Evolutionary conservation across 805 yeast genomes (phyloP).

Genomic region (Lipomyces lipofer): DNA sequence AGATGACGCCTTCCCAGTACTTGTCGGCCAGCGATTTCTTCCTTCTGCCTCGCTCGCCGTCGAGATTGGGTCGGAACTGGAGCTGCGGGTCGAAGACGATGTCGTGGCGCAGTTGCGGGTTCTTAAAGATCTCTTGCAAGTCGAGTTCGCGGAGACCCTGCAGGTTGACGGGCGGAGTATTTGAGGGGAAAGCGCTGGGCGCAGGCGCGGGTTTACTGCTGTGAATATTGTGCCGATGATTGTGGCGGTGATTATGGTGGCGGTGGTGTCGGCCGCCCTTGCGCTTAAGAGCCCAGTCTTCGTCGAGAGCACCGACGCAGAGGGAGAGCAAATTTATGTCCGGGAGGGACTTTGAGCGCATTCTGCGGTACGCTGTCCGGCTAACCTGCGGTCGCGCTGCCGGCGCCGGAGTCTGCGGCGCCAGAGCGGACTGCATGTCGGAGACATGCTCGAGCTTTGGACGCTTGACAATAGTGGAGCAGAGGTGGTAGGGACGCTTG

Average conservation of each 20-base stretch:
- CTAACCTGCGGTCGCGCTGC: neutral
- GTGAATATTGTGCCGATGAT: conserved; percentile 13
- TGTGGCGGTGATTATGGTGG: conserved; percentile 16
- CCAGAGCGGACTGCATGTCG: neutral
- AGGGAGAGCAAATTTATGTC: conserved; percentile 20
- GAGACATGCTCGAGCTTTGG: conserved; percentile 1
- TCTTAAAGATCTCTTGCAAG: conserved; percentile 80
- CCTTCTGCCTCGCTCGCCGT: conserved; percentile 84
- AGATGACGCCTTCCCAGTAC: conserved; percentile 77
- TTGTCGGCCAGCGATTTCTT: conserved; percentile 74
- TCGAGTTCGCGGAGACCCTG: conserved; percentile 84
- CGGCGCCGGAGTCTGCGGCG: neutral
- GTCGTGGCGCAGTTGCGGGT: conserved; percentile 91
- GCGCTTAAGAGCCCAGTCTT: conserved; percentile 2
- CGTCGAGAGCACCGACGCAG: neutral
- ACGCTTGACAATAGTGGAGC: neutral
- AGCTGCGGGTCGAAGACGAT: conserved; percentile 87
- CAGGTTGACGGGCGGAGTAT: conserved; percentile 73
- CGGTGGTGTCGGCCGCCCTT: conserved; percentile 10
- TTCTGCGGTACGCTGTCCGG: conserved; percentile 25
- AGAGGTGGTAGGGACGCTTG: conserved; percentile 6
- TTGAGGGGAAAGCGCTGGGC: conserved; percentile 15
- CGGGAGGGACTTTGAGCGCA: conserved; percentile 30
- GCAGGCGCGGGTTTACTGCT: conserved; percentile 13
- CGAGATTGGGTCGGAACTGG: conserved; percentile 87